phyloP scores from a whole-genome alignment of 2,329 filamentous ascomycete genomes.

The Paecilomyces variotii region DNA sequence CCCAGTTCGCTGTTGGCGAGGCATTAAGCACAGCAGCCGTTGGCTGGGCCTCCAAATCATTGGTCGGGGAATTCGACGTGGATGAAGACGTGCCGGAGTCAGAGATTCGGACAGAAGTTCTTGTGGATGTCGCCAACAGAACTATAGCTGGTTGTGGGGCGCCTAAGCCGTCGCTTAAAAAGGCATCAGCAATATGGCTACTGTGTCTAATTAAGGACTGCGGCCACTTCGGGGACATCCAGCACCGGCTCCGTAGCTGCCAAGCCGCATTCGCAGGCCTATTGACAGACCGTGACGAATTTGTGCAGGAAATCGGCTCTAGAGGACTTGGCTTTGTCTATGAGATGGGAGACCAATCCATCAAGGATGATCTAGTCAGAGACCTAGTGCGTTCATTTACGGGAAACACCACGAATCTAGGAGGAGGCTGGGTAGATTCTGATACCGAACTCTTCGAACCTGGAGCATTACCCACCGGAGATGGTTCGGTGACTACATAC shows the following conservation, averaged over 20 bases:
- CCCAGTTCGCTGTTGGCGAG: constrained; percentile 86
- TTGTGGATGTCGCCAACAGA: constrained; percentile 58
- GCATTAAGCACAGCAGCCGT: constrained; percentile 69
- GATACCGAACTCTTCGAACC: constrained; percentile 93
- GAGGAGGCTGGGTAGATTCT: constrained; percentile 68
- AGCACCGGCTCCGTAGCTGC: constrained; percentile 64
- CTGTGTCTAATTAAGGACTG: constrained; percentile 87
- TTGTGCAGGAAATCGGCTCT: constrained; percentile 92
- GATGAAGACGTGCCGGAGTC: constrained; percentile 44
- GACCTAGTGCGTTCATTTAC: constrained; percentile 88
- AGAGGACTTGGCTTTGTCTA: constrained; percentile 88
- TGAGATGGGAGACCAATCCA: constrained; percentile 72
- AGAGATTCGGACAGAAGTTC: constrained; percentile 28
- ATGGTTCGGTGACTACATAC: constrained; percentile 89
- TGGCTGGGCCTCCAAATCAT: constrained; percentile 75
- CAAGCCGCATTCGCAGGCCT: constrained; percentile 84
- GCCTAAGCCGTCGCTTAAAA: constrained; percentile 81
- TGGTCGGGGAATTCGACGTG: constrained; percentile 69
- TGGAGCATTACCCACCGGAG: constrained; percentile 80
- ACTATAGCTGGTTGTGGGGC: constrained; percentile 69
- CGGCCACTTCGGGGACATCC: constrained; percentile 67
- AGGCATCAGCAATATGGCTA: constrained; percentile 92
- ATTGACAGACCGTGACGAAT: constrained; percentile 78
- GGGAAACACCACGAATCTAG: constrained; percentile 52
- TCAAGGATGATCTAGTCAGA: constrained; percentile 75